Conservation (phyloP, 345 rosid genomes). For the Ceriops zippeliana region DNA sequence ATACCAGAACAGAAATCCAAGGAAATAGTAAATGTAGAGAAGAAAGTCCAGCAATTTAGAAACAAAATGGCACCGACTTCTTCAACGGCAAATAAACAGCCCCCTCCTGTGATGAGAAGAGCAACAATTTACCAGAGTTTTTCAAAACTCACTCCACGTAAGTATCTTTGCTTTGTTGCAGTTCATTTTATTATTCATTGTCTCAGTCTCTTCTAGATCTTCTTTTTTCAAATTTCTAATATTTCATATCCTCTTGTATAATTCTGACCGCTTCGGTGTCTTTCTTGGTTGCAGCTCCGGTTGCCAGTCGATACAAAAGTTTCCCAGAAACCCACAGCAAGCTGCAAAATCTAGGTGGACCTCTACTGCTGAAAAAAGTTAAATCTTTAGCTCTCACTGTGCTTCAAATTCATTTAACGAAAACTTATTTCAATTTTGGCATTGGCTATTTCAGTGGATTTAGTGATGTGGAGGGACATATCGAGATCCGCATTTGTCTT, state of each 20-base stretch:
- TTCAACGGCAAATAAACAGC: constrained; percentile 38
- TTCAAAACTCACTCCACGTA: constrained; percentile 34
- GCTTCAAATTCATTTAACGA: not conserved
- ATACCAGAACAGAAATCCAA: constrained; percentile 19
- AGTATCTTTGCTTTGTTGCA: constrained; percentile 15
- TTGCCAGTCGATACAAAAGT: constrained; percentile 29
- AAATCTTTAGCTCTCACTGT: not conserved
- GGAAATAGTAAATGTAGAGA: constrained; percentile 31
- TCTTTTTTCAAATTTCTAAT: too few relatives aligned
- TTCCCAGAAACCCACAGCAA: constrained; percentile 56
- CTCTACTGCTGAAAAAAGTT: constrained; percentile 8
- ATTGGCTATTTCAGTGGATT: constrained; percentile 57
- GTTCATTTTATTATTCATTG: not conserved
- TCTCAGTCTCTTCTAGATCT: too few relatives aligned
- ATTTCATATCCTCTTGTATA: not conserved
- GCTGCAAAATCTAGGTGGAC: constrained; percentile 68
- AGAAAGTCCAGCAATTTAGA: constrained; percentile 35
- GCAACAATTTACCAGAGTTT: constrained; percentile 41
- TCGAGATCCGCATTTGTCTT: constrained; percentile 73
- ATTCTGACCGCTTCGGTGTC: not conserved
- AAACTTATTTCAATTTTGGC: not conserved
- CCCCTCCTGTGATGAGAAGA: constrained; percentile 46
- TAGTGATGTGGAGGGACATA: constrained; percentile 90
- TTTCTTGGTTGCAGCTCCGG: constrained; percentile 21
- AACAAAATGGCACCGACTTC: constrained; percentile 36